Evolutionary conservation across 371 early-diverging fungal species (phyloP).

Genomic region (Haplosporangium sp.): DNA sequence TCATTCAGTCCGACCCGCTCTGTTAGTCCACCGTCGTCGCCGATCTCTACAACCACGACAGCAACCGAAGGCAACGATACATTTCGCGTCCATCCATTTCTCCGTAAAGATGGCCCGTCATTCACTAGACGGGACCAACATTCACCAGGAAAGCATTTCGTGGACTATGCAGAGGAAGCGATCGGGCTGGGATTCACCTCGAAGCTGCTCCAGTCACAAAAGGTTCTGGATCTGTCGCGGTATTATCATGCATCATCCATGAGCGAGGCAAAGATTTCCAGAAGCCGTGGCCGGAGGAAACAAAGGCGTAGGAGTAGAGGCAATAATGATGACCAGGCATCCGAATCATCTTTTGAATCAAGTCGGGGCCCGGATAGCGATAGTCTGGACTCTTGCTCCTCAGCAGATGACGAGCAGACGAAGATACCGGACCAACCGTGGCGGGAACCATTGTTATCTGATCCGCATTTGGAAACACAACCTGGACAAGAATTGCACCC

Average conservation of each 20-base stretch:
- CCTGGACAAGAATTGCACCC: no score
- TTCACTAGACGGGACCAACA: neutral
- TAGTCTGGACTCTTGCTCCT: conserved; percentile 15
- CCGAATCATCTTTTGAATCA: conserved; percentile 17
- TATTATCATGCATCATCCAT: conserved; percentile 13
- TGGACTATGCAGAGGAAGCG: conserved; percentile 14
- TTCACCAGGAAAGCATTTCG: neutral
- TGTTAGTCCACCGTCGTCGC: neutral
- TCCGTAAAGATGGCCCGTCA: neutral
- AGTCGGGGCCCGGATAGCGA: conserved; percentile 31
- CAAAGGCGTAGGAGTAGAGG: neutral
- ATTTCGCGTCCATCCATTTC: neutral
- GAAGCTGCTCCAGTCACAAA: conserved; percentile 16
- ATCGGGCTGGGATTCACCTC: conserved; percentile 26
- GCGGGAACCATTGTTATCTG: neutral
- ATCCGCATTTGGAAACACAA: neutral
- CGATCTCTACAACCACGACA: neutral
- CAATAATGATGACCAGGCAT: neutral
- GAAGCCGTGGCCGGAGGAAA: neutral
- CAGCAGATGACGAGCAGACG: conserved; percentile 8
- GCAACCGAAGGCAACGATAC: neutral
- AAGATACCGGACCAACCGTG: neutral
- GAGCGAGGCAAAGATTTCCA: neutral
- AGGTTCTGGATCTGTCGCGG: conserved; percentile 20
- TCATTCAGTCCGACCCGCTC: conserved; percentile 27